These are phyloP conservation scores for Creolimax fragrantissima DNA, from an alignment of 78 protist genomes.

Conservation along the genomic window DNA sequence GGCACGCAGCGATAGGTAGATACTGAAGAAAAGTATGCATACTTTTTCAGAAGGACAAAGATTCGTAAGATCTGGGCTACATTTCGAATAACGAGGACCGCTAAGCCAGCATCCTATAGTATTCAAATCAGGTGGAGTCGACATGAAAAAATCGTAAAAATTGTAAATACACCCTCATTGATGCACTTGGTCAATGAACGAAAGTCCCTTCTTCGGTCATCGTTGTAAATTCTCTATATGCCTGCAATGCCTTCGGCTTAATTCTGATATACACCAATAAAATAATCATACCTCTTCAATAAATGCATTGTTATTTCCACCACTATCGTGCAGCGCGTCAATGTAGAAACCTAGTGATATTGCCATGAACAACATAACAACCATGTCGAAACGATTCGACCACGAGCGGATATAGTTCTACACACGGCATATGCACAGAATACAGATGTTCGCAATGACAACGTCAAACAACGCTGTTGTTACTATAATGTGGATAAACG, in stretches of 20 bases:
- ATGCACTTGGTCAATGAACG: background rate
- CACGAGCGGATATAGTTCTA: background rate
- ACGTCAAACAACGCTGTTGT: no score
- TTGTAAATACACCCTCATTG: background rate
- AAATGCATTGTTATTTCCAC: background rate
- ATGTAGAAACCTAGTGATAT: background rate
- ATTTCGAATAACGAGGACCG: background rate
- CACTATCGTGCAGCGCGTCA: background rate
- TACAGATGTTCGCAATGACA: no score
- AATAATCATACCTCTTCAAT: background rate
- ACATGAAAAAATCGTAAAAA: background rate
- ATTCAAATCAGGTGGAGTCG: background rate
- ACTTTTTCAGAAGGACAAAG: background rate
- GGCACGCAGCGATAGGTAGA: no score
- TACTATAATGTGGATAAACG: no score
- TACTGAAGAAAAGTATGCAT: background rate
- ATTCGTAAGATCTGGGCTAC: background rate
- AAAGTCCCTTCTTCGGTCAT: background rate
- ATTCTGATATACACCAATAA: background rate
- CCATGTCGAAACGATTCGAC: background rate
- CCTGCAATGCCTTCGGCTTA: background rate
- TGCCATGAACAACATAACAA: background rate
- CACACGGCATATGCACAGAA: no score
- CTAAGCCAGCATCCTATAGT: background rate
- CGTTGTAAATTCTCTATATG: background rate